These are phyloP conservation scores for Fagus crenata DNA, from an alignment of 306 rosid genomes.

Conservation along the genomic window DNA sequence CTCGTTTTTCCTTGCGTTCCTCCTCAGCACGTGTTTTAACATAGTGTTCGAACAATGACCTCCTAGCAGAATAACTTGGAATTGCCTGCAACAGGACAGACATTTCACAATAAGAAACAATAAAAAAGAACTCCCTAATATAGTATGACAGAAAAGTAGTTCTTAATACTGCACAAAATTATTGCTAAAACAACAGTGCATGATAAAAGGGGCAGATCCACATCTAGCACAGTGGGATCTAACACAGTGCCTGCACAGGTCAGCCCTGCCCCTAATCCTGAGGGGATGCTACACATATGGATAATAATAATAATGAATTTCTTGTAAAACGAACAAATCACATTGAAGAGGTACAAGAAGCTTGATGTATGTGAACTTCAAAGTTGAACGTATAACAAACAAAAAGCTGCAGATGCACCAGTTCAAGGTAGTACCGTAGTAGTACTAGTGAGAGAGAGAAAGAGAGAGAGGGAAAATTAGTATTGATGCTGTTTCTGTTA, in stretches of 20 bases:
- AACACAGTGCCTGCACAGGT: not conserved
- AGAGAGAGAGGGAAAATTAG: no score
- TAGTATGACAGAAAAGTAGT: not conserved
- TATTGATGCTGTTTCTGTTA: no score
- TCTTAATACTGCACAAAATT: not conserved
- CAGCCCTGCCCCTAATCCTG: not conserved
- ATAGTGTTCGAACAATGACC: slow-evolving; percentile 94
- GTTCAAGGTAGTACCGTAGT: not conserved
- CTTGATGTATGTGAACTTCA: not conserved
- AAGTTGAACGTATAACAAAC: not conserved
- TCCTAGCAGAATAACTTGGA: slow-evolving; percentile 88
- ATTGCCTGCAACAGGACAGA: slow-evolving; percentile 61
- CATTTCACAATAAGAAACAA: slow-evolving; percentile 25
- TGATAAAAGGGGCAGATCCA: not conserved
- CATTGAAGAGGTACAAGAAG: not conserved
- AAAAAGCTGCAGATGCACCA: not conserved
- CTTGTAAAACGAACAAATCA: not conserved
- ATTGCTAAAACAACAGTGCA: not conserved
- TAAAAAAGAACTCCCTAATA: slow-evolving; percentile 10
- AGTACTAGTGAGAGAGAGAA: not conserved
- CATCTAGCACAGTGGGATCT: not conserved
- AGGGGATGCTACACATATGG: not conserved
- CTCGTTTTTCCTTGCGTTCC: slow-evolving; percentile 95
- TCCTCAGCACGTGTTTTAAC: slow-evolving; percentile 99
- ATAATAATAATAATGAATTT: not conserved